Evolutionary conservation across 139 green algal species (phyloP).

Genomic region (Pleodorina starrii): DNA sequence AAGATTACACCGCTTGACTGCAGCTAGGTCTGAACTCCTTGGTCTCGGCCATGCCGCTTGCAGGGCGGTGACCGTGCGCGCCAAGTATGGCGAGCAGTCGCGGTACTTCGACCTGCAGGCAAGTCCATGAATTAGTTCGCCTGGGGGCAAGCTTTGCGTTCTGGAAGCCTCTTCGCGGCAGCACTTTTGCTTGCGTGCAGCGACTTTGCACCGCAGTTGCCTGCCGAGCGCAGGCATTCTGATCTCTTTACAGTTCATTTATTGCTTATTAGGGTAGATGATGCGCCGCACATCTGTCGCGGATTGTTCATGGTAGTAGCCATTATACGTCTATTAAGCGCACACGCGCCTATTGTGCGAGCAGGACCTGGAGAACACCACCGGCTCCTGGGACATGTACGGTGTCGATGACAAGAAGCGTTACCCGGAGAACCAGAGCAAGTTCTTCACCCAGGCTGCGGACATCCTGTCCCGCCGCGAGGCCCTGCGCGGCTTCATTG

Average conservation of each 20-base stretch:
- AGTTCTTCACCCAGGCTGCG: conserved; percentile 94
- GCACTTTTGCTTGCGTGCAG: background rate
- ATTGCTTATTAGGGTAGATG: too few relatives aligned
- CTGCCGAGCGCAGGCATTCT: too few relatives aligned
- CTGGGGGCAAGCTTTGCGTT: background rate
- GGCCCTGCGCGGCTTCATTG: conserved; percentile 87
- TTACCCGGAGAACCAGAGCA: conserved; percentile 85
- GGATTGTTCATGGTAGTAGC: too few relatives aligned
- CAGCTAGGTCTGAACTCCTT: background rate
- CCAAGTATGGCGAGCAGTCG: conserved; percentile 91
- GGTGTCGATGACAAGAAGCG: conserved; percentile 89
- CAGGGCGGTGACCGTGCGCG: conserved; percentile 72
- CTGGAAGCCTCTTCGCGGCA: background rate
- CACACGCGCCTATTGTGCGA: background rate
- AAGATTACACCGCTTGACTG: background rate
- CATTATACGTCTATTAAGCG: background rate
- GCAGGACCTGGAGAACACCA: conserved; percentile 95
- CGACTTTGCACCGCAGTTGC: background rate
- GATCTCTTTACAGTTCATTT: too few relatives aligned
- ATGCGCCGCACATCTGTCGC: too few relatives aligned
- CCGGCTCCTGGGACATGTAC: conserved; percentile 95
- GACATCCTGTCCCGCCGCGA: conserved; percentile 88
- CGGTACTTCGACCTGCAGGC: conserved; percentile 90
- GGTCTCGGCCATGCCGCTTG: background rate
- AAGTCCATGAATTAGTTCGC: background rate